phyloP scores from a whole-genome alignment of 163 green algal genomes.

The Scenedesmus sp. region DNA sequence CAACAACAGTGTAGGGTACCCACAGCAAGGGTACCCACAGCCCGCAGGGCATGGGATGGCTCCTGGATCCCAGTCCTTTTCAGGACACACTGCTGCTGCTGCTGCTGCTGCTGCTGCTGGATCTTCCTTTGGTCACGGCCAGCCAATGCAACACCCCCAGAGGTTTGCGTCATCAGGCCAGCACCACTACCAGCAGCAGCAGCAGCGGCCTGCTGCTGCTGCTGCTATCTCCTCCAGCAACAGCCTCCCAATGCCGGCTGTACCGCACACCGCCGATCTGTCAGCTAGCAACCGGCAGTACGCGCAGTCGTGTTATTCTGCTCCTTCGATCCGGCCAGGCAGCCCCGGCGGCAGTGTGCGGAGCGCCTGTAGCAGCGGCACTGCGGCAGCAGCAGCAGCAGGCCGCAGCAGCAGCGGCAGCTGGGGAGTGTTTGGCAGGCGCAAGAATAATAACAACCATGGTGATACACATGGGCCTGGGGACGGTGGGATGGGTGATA shows the following conservation, averaged over 20 bases:
- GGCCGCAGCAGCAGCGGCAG: background rate
- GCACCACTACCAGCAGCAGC: background rate
- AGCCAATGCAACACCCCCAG: background rate
- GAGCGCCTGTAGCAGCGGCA: background rate
- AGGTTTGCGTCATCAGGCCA: background rate
- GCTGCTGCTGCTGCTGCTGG: background rate
- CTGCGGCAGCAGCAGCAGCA: background rate
- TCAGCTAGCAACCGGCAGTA: background rate
- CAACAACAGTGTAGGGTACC: background rate
- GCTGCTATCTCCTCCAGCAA: background rate
- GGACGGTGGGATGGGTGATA: background rate
- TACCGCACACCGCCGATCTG: background rate
- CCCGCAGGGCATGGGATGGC: background rate
- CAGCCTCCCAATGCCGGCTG: background rate
- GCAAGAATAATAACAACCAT: background rate
- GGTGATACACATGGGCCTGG: background rate
- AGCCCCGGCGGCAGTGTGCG: background rate
- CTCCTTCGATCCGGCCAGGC: background rate
- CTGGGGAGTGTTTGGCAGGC: background rate
- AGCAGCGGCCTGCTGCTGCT: background rate
- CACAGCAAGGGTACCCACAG: background rate
- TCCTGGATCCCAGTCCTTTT: background rate
- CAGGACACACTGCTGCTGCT: background rate
- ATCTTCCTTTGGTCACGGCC: background rate
- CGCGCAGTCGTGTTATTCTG: background rate